Evolutionary conservation across 2,329 filamentous ascomycete genomes (phyloP), one percentile per base, ranked within the genome.

Genomic region (Stemphylium beticola): DNA sequence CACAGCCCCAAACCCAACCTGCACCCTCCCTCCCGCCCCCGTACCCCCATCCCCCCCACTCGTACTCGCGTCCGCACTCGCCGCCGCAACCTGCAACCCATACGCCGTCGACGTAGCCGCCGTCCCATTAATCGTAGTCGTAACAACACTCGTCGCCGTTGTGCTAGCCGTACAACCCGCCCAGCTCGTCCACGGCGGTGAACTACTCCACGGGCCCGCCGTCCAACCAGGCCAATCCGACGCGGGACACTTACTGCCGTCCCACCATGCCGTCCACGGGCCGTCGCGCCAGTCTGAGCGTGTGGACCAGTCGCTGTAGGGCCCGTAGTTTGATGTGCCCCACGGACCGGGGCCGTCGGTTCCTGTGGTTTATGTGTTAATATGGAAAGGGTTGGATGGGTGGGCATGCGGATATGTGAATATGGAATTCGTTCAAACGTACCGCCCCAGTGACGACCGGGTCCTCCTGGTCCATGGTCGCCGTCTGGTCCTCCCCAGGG

Each of bases 181-280:
- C 74, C 74, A 76, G 4, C 60, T 68, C 5, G 69, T 74, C 74
- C 74, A 76, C 2, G 73, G 73, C 12, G 73, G 69, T 33, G 46
- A 47, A 10, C 70, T 75, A 22, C 62, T 65, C 74, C 74, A 76
- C 0, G 68, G 64, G 0, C 72, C 73, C 0, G 63, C 55, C 6
- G 74, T 75, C 73, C 73, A 76, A 3, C 74, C 74, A 9, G 72
- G 70, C 74, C 74, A 76, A 48, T 74, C 70, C 0, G 63, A 61
- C 0, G 59, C 55, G 0, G 73, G 73, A 32, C 73, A 75, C 4
- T 60, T 67, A 12, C 45, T 57, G 31, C 67, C 69, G 15, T 54
- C 72, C 72, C 72, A 76, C 73, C 73, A 75, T 1, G 51, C 52
- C 0, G 73, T 76, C 73, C 73, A 76, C 0, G 72, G 67, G 2